Percentiles rank a stretch among this genome's conserved stretches.
These are phyloP conservation scores for Candida orba DNA, from an alignment of 805 yeast species.

Conservation along the genomic window DNA sequence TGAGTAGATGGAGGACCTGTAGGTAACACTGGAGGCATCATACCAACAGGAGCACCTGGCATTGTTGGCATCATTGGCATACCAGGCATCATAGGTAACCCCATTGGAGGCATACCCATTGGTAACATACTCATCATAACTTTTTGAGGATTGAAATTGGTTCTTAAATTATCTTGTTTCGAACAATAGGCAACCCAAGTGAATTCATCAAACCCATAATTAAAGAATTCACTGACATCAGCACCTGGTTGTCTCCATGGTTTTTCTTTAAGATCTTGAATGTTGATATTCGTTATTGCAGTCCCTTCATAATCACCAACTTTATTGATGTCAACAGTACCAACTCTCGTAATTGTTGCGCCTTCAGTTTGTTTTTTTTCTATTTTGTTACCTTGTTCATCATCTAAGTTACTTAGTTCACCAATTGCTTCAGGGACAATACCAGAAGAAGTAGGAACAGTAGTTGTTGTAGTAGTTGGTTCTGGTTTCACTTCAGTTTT, in stretches of 20 bases:
- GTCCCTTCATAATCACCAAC: constrained; percentile 72
- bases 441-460: constrained; percentile 10
- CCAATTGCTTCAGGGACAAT: constrained; percentile 26
- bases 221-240: constrained; percentile 88
- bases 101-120: constrained; percentile 19
- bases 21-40: constrained; percentile 1
- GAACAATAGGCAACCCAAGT: constrained; percentile 92
- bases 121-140: constrained; percentile 57
- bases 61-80: neutral
- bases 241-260: constrained; percentile 99
- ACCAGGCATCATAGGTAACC: constrained; percentile 17
- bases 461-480: constrained; percentile 20
- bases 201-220: constrained; percentile 92
- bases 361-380: constrained; percentile 26
- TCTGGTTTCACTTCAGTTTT: constrained; percentile 9
- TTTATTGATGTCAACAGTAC: constrained; percentile 58
- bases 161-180: constrained; percentile 75
- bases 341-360: constrained; percentile 30
- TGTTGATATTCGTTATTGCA: constrained; percentile 73
- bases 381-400: constrained; percentile 8
- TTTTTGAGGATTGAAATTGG: constrained; percentile 78
- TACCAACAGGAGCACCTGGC: neutral
- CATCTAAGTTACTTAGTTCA: constrained; percentile 27
- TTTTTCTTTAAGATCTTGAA: constrained; percentile 80
- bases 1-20: too few relatives aligned